phyloP scores from a whole-genome alignment of 1,284 basidiomycete species.

The Tranzscheliella williamsii region DNA sequence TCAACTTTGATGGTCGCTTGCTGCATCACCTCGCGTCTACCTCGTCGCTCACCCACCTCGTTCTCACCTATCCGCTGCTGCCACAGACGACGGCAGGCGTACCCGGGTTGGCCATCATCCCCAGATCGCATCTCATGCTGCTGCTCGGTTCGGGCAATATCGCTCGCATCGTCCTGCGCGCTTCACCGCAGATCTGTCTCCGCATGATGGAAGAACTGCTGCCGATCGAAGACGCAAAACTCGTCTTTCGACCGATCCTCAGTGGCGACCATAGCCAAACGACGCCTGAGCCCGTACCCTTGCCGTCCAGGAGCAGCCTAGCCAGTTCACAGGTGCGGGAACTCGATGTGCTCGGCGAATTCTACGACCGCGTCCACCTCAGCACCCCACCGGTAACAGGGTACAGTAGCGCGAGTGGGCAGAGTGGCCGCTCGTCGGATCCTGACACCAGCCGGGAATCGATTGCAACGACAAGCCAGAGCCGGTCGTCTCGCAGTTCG shows the following conservation, averaged over 20 bases:
- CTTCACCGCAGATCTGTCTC: constrained; percentile 16
- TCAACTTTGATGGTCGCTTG: constrained; percentile 29
- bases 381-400: too few relatives aligned
- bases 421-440: constrained; percentile 3
- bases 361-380: constrained; percentile 4
- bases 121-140: constrained; percentile 26
- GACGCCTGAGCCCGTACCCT: too few relatives aligned
- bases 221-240: constrained; percentile 26
- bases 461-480: constrained; percentile 2
- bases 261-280: too few relatives aligned
- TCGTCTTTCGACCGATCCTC: constrained; percentile 31
- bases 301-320: too few relatives aligned
- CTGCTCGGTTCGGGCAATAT: constrained; percentile 26
- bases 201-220: constrained; percentile 26
- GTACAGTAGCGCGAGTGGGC: not conserved
- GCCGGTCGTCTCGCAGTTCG: constrained; percentile 9
- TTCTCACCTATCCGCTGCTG: constrained; percentile 18
- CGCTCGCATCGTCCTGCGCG: constrained; percentile 15
- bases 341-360: constrained; percentile 22
- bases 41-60: constrained; percentile 28
- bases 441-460: constrained; percentile 21
- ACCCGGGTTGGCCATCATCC: constrained; percentile 20
- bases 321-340: not conserved
- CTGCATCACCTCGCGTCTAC: constrained; percentile 28
- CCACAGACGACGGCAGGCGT: constrained; percentile 11